phyloP scores from a whole-genome alignment of 192 early-diverging fungal genomes.

The Chytriomyces hyalinus region DNA sequence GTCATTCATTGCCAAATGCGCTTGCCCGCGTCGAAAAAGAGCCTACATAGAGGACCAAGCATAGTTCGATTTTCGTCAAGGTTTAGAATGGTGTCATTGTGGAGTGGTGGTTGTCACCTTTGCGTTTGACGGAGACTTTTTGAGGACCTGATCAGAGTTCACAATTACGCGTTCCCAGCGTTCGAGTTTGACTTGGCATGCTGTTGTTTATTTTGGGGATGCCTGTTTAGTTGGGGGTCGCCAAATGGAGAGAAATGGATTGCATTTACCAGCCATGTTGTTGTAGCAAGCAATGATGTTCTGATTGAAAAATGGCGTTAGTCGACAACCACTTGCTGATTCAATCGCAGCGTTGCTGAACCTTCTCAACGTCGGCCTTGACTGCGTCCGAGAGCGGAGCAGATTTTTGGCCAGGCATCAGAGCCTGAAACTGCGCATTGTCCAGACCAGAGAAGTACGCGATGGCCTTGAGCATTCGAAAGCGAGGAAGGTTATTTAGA shows the following conservation, averaged over 20 bases:
- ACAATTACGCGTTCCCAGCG: conserved; percentile 41
- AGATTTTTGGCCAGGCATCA: conserved; percentile 30
- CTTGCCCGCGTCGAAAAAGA: conserved; percentile 49
- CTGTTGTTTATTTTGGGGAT: conserved; percentile 11
- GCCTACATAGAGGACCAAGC: conserved; percentile 21
- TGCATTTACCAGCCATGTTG: conserved; percentile 51
- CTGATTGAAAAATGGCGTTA: conserved; percentile 15
- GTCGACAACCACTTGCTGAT: background rate
- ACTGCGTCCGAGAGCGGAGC: conserved; percentile 24
- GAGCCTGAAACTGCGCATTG: conserved; percentile 29
- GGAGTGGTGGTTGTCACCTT: conserved; percentile 26
- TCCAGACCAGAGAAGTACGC: conserved; percentile 50
- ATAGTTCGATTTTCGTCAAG: background rate
- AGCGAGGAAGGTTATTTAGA: conserved; percentile 7
- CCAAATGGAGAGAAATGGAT: conserved; percentile 5
- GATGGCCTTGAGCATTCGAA: conserved; percentile 36
- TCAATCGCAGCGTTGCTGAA: conserved; percentile 17
- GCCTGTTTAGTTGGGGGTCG: background rate
- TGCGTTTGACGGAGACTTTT: conserved; percentile 41
- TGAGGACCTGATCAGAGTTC: conserved; percentile 45
- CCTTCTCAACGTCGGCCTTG: conserved; percentile 46
- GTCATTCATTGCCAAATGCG: conserved; percentile 37
- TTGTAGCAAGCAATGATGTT: conserved; percentile 48
- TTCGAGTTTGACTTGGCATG: conserved; percentile 45
- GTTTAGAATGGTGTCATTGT: background rate